Base-by-base conservation (phyloP, 441 rosid genomes). In the Isatis lusitanica region DNA sequence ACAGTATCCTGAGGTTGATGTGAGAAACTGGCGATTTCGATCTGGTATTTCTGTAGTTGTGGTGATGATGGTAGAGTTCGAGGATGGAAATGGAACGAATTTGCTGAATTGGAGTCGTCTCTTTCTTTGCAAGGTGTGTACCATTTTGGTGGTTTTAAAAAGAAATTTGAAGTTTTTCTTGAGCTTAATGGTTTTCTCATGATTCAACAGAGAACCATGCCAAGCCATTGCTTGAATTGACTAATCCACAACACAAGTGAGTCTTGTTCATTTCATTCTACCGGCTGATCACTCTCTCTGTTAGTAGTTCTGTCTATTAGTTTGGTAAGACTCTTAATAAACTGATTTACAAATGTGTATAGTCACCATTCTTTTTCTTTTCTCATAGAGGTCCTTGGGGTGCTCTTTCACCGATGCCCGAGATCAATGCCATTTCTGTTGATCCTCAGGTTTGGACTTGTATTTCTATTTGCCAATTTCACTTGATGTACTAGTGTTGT, bases 371-470 rank as follows among this genome's bases (percentile, higher is more conserved):
- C 36, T 18, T 63, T 67, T 24, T 31, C 66, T 21, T n/a, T 39
- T 72, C 15, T 53, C 47, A 24, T 68, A 94, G 99, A 82, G 99
- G 99, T 81, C 99, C 99, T 56, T 94, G 99, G 99, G 93, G 88
- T 63, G 87, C 99, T 75, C 91, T 90, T 74, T 92, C 97, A 64
- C 97, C 99, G 21, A 86, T 90, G 75, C 98, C 99, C 0, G 99
- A 94, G 82, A 90, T 83, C 76, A 92, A 94, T 82, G 96, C 97
- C 63, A 85, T 94, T 70, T 88, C 99, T 73, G 85, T 85, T 83
- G 96, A 92, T 71, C 64, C 78, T 66, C 83, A 86, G 98, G 99
- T 92, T 92, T 79, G 48, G 68, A 52, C 24, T 39, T 63, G 5
- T 59, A 35, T 63, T 74, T 48, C 18, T 57, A 6, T 13, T 63